Evolutionary conservation across 148 eudicot genomes (phyloP).

Genomic region (Rhododendron simsii): DNA sequence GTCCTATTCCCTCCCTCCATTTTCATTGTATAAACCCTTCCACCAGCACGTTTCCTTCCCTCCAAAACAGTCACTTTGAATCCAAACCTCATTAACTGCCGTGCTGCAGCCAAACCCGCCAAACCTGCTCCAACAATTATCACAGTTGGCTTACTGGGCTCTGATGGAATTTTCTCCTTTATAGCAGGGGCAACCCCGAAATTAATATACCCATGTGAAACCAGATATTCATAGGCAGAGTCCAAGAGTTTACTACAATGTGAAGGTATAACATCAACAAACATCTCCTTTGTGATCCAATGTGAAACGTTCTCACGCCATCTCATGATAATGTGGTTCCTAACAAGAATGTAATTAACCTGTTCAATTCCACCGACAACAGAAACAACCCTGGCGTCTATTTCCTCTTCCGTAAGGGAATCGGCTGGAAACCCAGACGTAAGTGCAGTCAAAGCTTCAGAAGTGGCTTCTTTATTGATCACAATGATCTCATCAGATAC

Average conservation of each 20-base stretch:
- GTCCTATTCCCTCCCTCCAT: constrained; percentile 59
- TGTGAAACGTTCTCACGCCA: constrained; percentile 81
- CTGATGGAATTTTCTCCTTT: constrained; percentile 59
- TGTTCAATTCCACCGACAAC: constrained; percentile 94
- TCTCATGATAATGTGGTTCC: constrained; percentile 79
- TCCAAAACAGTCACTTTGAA: constrained; percentile 88
- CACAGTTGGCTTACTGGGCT: constrained; percentile 52
- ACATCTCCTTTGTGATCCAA: constrained; percentile 81
- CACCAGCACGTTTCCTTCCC: constrained; percentile 93
- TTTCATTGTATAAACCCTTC: constrained; percentile 86
- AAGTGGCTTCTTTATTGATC: constrained; percentile 81
- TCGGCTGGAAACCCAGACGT: constrained; percentile 93
- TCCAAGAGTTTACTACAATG: constrained; percentile 75
- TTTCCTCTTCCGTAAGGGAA: constrained; percentile 83
- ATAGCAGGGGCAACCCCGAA: constrained; percentile 81
- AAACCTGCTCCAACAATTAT: constrained; percentile 88
- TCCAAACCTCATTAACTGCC: constrained; percentile 88
- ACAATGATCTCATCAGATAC: constrained; percentile 89
- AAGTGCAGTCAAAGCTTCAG: constrained; percentile 81
- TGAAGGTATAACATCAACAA: constrained; percentile 61
- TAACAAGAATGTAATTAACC: constrained; percentile 86
- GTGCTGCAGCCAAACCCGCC: constrained; percentile 88
- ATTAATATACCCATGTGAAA: constrained; percentile 80
- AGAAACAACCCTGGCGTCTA: constrained; percentile 72
- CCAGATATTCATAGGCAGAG: constrained; percentile 69